phyloP scores from a whole-genome alignment of 129 eudicot genomes.

The Flaveria brownii region DNA sequence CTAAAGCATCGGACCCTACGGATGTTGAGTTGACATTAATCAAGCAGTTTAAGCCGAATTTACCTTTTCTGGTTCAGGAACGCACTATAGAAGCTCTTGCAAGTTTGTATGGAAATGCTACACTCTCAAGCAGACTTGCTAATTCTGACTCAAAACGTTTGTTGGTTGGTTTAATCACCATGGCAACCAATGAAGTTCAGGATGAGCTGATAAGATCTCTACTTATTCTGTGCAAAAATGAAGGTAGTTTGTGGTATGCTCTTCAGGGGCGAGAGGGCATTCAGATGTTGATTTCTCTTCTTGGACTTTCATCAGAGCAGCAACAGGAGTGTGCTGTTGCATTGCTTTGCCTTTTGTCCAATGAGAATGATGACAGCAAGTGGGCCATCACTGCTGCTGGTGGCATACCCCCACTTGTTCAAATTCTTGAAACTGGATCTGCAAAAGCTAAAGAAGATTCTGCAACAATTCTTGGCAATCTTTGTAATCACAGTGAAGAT shows the following conservation, averaged over 20 bases:
- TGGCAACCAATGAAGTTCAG: conserved; percentile 92
- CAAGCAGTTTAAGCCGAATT: conserved; percentile 68
- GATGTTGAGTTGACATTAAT: conserved; percentile 88
- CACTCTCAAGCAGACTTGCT: conserved; percentile 75
- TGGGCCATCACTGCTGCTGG: conserved; percentile 99
- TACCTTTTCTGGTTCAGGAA: conserved; percentile 88
- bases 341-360: conserved; percentile 83
- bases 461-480: conserved; percentile 92
- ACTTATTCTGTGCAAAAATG: conserved; percentile 69
- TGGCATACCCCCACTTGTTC: conserved; percentile 99
- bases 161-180: conserved; percentile 96
- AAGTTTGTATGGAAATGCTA: conserved; percentile 83
- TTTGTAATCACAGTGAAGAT: conserved; percentile 99
- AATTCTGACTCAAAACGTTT: conserved; percentile 90
- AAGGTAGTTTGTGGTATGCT: conserved; percentile 94
- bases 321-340: conserved; percentile 99
- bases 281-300: conserved; percentile 94
- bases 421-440: conserved; percentile 95
- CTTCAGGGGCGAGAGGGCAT: conserved; percentile 99
- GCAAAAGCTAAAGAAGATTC: conserved; percentile 97
- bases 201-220: conserved; percentile 91
- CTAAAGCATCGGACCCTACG: conserved; percentile 74
- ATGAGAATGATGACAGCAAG: conserved; percentile 94
- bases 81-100: conserved; percentile 99
- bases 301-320: conserved; percentile 98